Base-by-base conservation (phyloP, 2,329 filamentous ascomycete genomes). In the Penicillium freii region DNA sequence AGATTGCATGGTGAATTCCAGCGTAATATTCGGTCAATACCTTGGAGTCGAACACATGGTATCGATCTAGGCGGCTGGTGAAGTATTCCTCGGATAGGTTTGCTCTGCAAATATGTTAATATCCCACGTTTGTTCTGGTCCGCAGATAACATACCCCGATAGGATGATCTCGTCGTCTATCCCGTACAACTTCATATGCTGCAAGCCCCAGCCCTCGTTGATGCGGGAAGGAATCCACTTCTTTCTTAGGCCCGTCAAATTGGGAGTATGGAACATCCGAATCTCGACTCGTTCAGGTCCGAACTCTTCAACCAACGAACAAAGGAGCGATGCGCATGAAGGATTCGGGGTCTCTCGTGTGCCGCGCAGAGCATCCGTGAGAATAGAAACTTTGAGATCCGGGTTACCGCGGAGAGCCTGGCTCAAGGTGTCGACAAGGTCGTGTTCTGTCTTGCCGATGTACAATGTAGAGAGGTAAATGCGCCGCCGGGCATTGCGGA, bases 171-270 rank as follows among this genome's bases (percentile, higher is more conserved):
- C 92, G 69, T 99, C 92, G 67, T 99, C 94, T 23, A 96, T 80
- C 0, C 94, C 94, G 67, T 99, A 99, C 0, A 99, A 81, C 81
- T 99, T 99, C 93, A 99, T 99, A 71, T 99, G 94, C 72, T 99
- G 94, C 60, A 99, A 77, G 1, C 94, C 94, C 94, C 94, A 99
- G 19, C 94, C 94, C 77, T 99, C 94, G 66, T 99, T 99, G 72
- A 99, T 93, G 21, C 94, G 84, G 70, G 86, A 90, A 0, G 94
- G 94, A 2, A 97, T 85, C 64, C 90, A 80, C 68, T 87, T 87
- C 77, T 97, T 97, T 50, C 88, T 85, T 56, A 95, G 66, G 0
- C 94, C 94, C 3, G 90, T 96, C 62, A 99, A 77, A 69, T 99
- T 99, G 0, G 94, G 94, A 0, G 94, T 99, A 75, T 99, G 94